These are phyloP conservation scores for Cercophora samala DNA, from an alignment of 495 filamentous ascomycete genomes.

Conservation along the genomic window DNA sequence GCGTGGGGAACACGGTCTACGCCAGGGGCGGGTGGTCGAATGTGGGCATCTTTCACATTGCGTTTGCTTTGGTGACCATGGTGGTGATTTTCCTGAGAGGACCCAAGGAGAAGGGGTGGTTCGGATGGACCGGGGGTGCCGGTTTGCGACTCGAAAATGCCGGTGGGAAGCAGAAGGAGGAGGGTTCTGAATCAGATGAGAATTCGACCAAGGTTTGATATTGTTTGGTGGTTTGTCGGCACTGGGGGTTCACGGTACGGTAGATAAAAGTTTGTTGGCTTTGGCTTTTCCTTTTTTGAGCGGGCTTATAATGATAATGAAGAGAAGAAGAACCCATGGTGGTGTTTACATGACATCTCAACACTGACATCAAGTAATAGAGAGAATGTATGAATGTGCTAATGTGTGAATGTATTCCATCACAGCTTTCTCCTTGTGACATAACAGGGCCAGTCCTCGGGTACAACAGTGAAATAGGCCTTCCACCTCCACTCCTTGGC, in stretches of 20 bases:
- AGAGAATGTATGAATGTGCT: too few species aligned
- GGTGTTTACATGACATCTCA: too few species aligned
- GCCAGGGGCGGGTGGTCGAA: conserved; percentile 4
- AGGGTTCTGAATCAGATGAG: background rate
- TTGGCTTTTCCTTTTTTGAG: background rate
- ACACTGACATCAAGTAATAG: too few species aligned
- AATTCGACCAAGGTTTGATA: background rate
- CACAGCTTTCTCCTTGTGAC: conserved; percentile 12
- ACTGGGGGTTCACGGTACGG: too few species aligned
- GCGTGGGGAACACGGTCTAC: conserved; percentile 8
- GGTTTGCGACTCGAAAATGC: background rate
- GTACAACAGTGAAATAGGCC: conserved; percentile 39
- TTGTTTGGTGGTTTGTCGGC: background rate
- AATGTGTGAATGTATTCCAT: too few species aligned
- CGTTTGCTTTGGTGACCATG: conserved; percentile 1
- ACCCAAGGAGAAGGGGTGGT: conserved; percentile 11
- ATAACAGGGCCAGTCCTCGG: conserved; percentile 41
- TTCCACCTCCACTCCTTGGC: conserved; percentile 43
- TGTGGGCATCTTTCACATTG: conserved; percentile 7
- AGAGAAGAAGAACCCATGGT: too few species aligned
- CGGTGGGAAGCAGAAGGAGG: background rate
- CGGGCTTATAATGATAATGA: too few species aligned
- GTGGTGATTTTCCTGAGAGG: conserved; percentile 6
- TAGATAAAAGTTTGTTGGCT: background rate
- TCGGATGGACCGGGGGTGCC: conserved; percentile 12